These are phyloP conservation scores for Myrmaecium sp. DNA, from an alignment of 2,329 filamentous ascomycete genomes.

Conservation along the genomic window DNA sequence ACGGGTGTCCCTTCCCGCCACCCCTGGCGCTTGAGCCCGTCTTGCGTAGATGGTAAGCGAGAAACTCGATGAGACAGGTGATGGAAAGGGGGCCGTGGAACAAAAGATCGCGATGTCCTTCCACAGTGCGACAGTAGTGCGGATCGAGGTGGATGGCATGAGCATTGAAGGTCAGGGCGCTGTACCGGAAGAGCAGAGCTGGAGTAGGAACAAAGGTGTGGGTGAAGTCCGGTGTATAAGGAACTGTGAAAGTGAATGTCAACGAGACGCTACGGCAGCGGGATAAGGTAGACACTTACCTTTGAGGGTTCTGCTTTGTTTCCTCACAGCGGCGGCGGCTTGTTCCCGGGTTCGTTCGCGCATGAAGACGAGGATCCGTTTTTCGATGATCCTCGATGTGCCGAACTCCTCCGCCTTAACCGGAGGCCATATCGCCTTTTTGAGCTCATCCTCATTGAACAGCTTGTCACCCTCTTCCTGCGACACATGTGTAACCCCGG, in stretches of 20 bases:
- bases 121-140: slow-evolving; percentile 48
- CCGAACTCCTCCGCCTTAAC: slow-evolving; percentile 25
- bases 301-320: slow-evolving; percentile 17
- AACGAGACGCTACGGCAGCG: not conserved
- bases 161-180: slow-evolving; percentile 64
- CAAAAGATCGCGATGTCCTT: slow-evolving; percentile 58
- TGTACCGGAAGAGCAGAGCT: slow-evolving; percentile 67
- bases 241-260: slow-evolving; percentile 26
- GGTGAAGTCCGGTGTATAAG: slow-evolving; percentile 34
- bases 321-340: slow-evolving; percentile 12
- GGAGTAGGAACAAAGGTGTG: slow-evolving; percentile 49
- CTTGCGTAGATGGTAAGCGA: slow-evolving; percentile 40
- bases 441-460: slow-evolving; percentile 15
- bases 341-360: slow-evolving; percentile 27
- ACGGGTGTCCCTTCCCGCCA: slow-evolving; percentile 11
- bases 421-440: slow-evolving; percentile 24
- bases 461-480: slow-evolving; percentile 16
- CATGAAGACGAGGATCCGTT: slow-evolving; percentile 48
- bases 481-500: slow-evolving; percentile 11
- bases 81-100: slow-evolving; percentile 78
- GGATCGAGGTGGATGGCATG: slow-evolving; percentile 79
- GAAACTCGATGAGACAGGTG: slow-evolving; percentile 54
- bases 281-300: slow-evolving; percentile 8
- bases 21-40: too few relatives aligned
- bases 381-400: slow-evolving; percentile 35